Conservation (phyloP, 345 rosid genomes). For the Eutrema japonicum region DNA sequence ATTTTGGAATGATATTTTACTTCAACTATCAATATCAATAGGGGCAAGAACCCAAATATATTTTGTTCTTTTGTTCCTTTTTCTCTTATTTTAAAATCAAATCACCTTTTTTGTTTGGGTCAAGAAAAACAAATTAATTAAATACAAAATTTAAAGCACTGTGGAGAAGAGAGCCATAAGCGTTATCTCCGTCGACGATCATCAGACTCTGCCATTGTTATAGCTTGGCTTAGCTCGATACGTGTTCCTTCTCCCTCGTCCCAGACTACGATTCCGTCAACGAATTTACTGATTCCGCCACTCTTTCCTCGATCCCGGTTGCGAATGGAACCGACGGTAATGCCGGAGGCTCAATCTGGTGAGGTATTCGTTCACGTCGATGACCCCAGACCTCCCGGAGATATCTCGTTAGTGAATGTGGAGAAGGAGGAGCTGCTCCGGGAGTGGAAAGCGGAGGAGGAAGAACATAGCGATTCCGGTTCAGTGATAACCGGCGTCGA, state of each 20-base stretch:
- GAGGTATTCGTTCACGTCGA: conserved; percentile 72
- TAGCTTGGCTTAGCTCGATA: conserved; percentile 14
- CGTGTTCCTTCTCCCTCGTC: neutral
- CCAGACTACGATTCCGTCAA: neutral
- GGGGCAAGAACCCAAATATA: too few species aligned
- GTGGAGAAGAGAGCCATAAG: neutral
- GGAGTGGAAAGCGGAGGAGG: neutral
- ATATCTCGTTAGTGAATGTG: conserved; percentile 55
- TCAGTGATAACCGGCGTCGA: conserved; percentile 33
- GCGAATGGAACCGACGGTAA: conserved; percentile 53
- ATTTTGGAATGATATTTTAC: too few species aligned
- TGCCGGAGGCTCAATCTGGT: conserved; percentile 35
- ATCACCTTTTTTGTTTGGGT: neutral
- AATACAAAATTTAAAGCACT: neutral
- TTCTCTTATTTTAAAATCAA: neutral
- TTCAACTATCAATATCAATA: too few species aligned
- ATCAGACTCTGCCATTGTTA: conserved; percentile 11
- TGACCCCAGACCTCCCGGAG: conserved; percentile 48
- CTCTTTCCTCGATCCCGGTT: conserved; percentile 17
- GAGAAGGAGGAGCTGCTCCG: conserved; percentile 43
- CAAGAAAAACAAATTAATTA: neutral
- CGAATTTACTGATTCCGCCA: conserved; percentile 16
- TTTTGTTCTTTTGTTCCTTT: neutral
- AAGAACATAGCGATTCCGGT: conserved; percentile 20
- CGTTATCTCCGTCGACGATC: conserved; percentile 22